Evolutionary conservation across 2,329 filamentous ascomycete species (phyloP).

Genomic region (Aspergillus sp.): DNA sequence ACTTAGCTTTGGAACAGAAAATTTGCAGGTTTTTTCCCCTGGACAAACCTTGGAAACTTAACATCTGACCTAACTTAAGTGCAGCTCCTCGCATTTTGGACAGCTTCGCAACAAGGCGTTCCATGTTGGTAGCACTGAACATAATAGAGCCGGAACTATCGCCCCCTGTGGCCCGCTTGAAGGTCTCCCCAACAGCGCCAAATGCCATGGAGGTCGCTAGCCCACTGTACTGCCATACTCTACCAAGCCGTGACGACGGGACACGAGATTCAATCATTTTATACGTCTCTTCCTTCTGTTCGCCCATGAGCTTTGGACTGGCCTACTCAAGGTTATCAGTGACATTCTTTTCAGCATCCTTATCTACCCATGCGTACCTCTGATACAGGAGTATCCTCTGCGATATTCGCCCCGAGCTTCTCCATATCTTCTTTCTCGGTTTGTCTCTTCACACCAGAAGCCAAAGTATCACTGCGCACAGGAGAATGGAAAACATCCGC

Average conservation of each 20-base stretch:
- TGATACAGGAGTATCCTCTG: conserved; percentile 4
- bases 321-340: conserved; percentile 8
- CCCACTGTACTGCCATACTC: conserved; percentile 91
- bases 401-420: conserved; percentile 12
- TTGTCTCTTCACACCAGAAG: conserved; percentile 33
- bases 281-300: conserved; percentile 42
- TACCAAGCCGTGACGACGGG: conserved; percentile 74
- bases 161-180: conserved; percentile 70
- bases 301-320: conserved; percentile 9
- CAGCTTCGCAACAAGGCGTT: conserved; percentile 82
- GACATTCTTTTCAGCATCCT: no score
- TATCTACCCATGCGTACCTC: conserved; percentile 6
- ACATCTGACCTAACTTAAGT: conserved; percentile 95
- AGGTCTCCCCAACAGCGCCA: conserved; percentile 75
- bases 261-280: conserved; percentile 81
- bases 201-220: conserved; percentile 93
- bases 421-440: conserved; percentile 35
- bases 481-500: conserved; percentile 48
- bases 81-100: conserved; percentile 95
- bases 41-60: conserved; percentile 73
- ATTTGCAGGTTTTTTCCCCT: neutral
- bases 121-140: conserved; percentile 83
- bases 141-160: conserved; percentile 63
- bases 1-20: conserved; percentile 1
- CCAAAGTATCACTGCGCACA: conserved; percentile 10